Percentiles rank a stretch among this genome's conserved stretches.
Evolutionary conservation across 1,139 yeast species (phyloP).

Genomic region (Suhomyces bolitotheri): DNA sequence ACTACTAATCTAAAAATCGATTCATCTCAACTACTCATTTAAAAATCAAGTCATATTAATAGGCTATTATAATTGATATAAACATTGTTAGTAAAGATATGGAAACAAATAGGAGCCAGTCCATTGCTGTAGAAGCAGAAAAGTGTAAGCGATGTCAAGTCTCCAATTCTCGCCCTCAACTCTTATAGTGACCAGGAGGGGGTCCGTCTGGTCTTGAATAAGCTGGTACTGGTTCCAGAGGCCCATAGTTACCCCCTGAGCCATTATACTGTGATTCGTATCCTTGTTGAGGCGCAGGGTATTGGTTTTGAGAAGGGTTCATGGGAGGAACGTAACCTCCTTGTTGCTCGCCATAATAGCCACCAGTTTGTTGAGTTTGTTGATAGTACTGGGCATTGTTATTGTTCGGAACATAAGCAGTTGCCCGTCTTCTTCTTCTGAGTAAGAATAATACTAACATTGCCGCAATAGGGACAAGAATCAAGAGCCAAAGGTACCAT

Average conservation of each 20-base stretch:
- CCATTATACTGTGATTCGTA: conserved; percentile 3
- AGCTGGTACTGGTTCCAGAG: conserved; percentile 13
- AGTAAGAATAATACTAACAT: conserved; percentile 12
- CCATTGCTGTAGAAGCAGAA: no score
- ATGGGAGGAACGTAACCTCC: conserved; percentile 13
- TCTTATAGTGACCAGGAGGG: conserved; percentile 22
- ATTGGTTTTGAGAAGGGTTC: conserved; percentile 4
- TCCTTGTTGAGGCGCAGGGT: conserved; percentile 7
- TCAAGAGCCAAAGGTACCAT: conserved; percentile 18
- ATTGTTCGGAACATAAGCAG: conserved; percentile 7
- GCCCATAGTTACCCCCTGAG: conserved; percentile 4
- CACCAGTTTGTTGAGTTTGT: conserved; percentile 19
- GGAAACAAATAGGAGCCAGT: no score
- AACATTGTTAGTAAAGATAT: no score
- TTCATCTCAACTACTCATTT: no score
- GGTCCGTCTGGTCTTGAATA: conserved; percentile 25
- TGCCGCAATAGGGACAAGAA: conserved; percentile 16
- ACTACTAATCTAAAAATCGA: no score
- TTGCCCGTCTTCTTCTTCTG: conserved; percentile 14
- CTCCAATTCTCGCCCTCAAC: no score
- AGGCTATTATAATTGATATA: no score
- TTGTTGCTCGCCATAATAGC: conserved; percentile 10
- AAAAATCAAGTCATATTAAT: no score
- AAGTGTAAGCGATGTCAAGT: no score
- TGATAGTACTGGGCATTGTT: conserved; percentile 18